phyloP scores from a whole-genome alignment of 2,329 filamentous ascomycete species.

The Ceratocystis ficicola region DNA sequence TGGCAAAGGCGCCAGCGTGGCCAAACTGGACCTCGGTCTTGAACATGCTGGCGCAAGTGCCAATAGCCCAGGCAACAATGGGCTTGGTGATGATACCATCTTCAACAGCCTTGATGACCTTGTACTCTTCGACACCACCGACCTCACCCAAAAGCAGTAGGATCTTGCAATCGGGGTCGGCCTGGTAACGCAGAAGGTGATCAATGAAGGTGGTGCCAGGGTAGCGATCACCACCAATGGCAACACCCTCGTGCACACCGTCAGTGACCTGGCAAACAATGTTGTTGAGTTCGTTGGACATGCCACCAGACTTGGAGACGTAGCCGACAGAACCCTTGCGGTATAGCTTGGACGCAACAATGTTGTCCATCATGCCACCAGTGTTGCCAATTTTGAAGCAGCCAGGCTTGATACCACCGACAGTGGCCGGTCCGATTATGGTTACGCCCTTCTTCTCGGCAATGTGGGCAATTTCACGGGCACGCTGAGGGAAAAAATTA shows the following conservation, averaged over 20 bases:
- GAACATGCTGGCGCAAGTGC: constrained; percentile 98
- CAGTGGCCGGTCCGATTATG: constrained; percentile 95
- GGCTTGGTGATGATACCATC: constrained; percentile 91
- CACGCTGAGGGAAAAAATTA: constrained; percentile 47
- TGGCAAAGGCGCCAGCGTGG: constrained; percentile 96
- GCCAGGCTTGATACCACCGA: constrained; percentile 98
- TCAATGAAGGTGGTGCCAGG: constrained; percentile 99
- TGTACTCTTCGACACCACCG: constrained; percentile 98
- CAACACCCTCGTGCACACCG: constrained; percentile 97
- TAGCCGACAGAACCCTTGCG: constrained; percentile 97
- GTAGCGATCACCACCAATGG: constrained; percentile 98
- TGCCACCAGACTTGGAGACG: constrained; percentile 99
- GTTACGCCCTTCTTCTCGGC: constrained; percentile 98
- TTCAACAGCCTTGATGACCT: constrained; percentile 97
- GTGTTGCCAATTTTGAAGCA: constrained; percentile 99
- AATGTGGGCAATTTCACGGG: constrained; percentile 92
- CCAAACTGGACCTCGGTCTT: constrained; percentile 99
- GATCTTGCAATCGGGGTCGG: constrained; percentile 96
- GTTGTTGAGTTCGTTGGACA: constrained; percentile 99
- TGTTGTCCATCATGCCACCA: constrained; percentile 99
- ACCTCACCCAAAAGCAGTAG: constrained; percentile 93
- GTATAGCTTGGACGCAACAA: constrained; percentile 99
- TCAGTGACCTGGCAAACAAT: constrained; percentile 94
- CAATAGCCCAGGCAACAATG: constrained; percentile 97
- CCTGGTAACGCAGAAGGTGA: constrained; percentile 91